These are phyloP conservation scores for Fusarium hainanense DNA, from an alignment of 2,329 filamentous ascomycete species.

Conservation along the genomic window DNA sequence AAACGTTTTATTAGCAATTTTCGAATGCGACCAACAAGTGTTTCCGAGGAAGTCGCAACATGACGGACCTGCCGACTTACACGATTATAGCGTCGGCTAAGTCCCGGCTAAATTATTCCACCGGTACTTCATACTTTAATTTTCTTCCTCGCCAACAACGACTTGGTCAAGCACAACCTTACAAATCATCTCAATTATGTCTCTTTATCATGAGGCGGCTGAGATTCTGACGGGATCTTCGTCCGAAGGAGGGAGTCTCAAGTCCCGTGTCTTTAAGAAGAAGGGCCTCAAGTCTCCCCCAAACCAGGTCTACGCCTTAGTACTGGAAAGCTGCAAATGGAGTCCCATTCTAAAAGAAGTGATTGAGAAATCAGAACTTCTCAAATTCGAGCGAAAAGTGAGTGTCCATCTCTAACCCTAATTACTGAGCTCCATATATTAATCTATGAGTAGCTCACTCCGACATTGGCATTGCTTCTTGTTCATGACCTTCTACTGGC, in stretches of 20 bases:
- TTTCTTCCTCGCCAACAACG: conserved; percentile 27
- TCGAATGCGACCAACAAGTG: neutral
- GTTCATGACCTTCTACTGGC: conserved; percentile 87
- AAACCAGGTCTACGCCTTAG: conserved; percentile 86
- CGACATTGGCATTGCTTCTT: conserved; percentile 81
- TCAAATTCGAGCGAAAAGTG: conserved; percentile 88
- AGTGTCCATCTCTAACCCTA: conserved; percentile 19
- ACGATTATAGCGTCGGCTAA: conserved; percentile 26
- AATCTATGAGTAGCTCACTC: conserved; percentile 72
- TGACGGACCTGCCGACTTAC: conserved; percentile 12
- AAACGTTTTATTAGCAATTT: neutral
- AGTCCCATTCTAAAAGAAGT: conserved; percentile 86
- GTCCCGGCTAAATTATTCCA: conserved; percentile 23
- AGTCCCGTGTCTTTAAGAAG: conserved; percentile 82
- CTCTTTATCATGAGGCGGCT: conserved; percentile 93
- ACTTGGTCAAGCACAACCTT: neutral
- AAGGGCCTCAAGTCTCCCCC: conserved; percentile 80
- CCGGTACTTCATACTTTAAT: conserved; percentile 14
- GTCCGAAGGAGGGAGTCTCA: conserved; percentile 78
- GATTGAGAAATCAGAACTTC: conserved; percentile 81
- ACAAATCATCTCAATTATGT: conserved; percentile 68
- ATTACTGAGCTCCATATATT: neutral
- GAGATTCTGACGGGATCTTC: conserved; percentile 72
- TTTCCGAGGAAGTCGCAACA: neutral
- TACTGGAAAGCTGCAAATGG: conserved; percentile 91